phyloP scores from a whole-genome alignment of 306 rosid genomes.

The Lupinus albus region DNA sequence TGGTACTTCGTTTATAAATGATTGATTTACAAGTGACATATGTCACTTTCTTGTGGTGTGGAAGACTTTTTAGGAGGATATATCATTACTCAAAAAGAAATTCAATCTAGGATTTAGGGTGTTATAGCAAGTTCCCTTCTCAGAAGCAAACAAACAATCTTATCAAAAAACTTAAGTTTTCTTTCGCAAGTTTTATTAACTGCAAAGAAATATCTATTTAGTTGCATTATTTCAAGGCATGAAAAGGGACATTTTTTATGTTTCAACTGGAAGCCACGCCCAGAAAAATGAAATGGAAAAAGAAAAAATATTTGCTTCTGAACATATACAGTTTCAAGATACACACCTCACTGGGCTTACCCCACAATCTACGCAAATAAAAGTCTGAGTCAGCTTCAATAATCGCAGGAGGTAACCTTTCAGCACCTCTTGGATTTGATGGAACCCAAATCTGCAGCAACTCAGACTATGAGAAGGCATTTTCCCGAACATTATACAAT shows the following conservation, averaged over 20 bases:
- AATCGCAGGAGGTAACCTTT: conserved; percentile 80
- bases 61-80: no score
- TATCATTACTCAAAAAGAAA: no score
- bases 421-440: conserved; percentile 96
- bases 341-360: conserved; percentile 85
- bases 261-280: neutral
- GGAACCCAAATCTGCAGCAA: conserved; percentile 83
- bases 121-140: conserved; percentile 26
- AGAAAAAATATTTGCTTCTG: neutral
- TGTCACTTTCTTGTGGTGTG: no score
- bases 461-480: conserved; percentile 6
- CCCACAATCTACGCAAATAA: conserved; percentile 93
- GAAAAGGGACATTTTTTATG: conserved; percentile 24
- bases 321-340: conserved; percentile 31
- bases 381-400: conserved; percentile 80
- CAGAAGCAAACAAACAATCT: conserved; percentile 12
- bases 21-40: no score
- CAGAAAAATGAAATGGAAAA: neutral
- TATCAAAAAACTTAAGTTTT: neutral
- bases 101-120: conserved; percentile 8
- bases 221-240: conserved; percentile 7
- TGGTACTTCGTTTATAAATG: no score
- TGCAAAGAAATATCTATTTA: conserved; percentile 4
- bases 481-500: conserved; percentile 15
- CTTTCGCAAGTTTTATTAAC: conserved; percentile 14